These are phyloP conservation scores for Microbotryomycetes sp. DNA, from an alignment of 1,284 basidiomycete species.

Conservation along the genomic window DNA sequence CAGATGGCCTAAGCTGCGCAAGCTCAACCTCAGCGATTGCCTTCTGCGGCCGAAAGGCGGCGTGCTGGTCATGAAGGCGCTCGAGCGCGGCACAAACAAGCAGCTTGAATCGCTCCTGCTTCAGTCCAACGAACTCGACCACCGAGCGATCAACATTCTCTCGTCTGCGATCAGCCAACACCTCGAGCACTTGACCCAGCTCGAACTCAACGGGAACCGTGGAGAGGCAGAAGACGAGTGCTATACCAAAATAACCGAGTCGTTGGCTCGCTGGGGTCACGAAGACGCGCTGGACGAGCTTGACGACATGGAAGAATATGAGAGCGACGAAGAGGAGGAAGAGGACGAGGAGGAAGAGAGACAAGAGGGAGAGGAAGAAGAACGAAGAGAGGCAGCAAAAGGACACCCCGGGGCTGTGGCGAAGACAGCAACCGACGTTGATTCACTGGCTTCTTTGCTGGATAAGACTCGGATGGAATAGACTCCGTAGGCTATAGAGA, in stretches of 20 bases:
- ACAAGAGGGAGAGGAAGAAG: constrained; percentile 34
- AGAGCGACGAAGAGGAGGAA: constrained; percentile 8
- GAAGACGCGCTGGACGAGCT: constrained; percentile 71
- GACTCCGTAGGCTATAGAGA: too few species aligned
- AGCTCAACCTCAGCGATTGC: constrained; percentile 87
- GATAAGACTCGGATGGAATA: not conserved
- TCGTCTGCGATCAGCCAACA: constrained; percentile 58
- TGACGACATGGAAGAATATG: constrained; percentile 51
- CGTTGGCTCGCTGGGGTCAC: constrained; percentile 64
- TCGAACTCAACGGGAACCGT: constrained; percentile 79
- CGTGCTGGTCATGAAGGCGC: constrained; percentile 57
- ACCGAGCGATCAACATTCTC: constrained; percentile 59
- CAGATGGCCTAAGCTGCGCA: constrained; percentile 61
- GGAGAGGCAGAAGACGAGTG: constrained; percentile 71
- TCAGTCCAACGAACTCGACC: constrained; percentile 84
- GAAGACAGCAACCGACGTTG: not conserved
- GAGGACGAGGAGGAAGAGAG: constrained; percentile 29
- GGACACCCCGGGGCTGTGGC: constrained; percentile 25
- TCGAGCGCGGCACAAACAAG: constrained; percentile 57
- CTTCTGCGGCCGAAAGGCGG: constrained; percentile 61
- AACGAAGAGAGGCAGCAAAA: constrained; percentile 37
- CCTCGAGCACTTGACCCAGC: constrained; percentile 52
- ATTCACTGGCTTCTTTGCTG: not conserved
- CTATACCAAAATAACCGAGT: constrained; percentile 56
- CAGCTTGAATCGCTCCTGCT: constrained; percentile 68